Percentiles rank a stretch among this genome's conserved stretches.
Conservation (phyloP, 1,139 yeast species). For the Saccharomyces hybrid region DNA sequence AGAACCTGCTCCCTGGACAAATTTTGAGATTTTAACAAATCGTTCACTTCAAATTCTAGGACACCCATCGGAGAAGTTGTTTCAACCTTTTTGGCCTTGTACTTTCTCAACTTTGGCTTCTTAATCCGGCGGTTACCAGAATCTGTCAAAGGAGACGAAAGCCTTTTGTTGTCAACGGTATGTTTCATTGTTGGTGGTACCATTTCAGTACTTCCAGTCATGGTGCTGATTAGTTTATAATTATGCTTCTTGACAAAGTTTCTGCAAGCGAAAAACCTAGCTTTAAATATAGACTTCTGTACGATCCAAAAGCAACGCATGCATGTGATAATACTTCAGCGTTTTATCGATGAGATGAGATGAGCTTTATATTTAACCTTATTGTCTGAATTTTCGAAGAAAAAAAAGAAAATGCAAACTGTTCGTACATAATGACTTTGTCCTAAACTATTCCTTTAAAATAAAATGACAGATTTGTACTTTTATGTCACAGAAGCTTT, state of each 20-base stretch:
- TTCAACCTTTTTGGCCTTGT: slow-evolving; percentile 58
- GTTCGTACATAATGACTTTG: neutral
- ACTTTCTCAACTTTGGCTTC: slow-evolving; percentile 39
- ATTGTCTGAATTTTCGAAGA: neutral
- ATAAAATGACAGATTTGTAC: neutral
- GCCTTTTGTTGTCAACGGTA: neutral
- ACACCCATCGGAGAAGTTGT: slow-evolving; percentile 80
- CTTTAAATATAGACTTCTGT: neutral
- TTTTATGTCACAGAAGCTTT: neutral
- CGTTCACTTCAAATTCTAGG: slow-evolving; percentile 63
- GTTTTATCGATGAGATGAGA: neutral
- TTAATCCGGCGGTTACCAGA: neutral
- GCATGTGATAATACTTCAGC: neutral
- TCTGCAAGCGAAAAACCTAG: neutral
- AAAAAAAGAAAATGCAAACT: neutral
- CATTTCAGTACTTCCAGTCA: neutral
- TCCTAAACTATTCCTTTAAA: too few relatives aligned
- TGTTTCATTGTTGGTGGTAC: neutral
- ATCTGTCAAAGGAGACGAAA: neutral
- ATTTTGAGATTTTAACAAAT: slow-evolving; percentile 40
- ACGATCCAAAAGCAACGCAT: neutral
- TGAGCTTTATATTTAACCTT: neutral
- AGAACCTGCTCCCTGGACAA: slow-evolving; percentile 42
- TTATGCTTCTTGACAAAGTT: neutral
- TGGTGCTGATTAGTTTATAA: neutral